Percentiles rank a stretch among this genome's conserved stretches.
Evolutionary conservation across 805 yeast species (phyloP).

Genomic region (Lipomyces sp.): DNA sequence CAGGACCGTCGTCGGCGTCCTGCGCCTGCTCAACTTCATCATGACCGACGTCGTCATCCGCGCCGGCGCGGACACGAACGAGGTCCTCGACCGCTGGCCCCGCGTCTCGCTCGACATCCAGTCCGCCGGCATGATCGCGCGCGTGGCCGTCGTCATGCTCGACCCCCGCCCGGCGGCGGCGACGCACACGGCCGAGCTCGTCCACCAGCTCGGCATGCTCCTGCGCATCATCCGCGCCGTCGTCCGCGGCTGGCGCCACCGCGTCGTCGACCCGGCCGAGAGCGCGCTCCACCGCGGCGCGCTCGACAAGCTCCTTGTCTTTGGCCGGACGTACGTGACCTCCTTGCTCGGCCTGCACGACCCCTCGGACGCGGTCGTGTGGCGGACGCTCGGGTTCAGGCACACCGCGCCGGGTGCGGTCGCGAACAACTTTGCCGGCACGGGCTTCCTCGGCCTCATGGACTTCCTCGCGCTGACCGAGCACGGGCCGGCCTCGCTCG

Average conservation of each 20-base stretch:
- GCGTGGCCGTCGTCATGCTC: background rate
- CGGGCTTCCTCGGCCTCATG: conserved; percentile 18
- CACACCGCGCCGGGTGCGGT: conserved; percentile 1
- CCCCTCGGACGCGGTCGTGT: conserved; percentile 1
- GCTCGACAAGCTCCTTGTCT: background rate
- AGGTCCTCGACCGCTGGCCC: conserved; percentile 4
- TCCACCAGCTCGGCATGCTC: background rate
- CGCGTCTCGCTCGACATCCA: background rate
- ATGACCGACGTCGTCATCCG: conserved; percentile 6
- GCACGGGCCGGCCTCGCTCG: background rate
- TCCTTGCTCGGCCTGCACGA: background rate
- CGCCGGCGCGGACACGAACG: background rate
- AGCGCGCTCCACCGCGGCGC: background rate
- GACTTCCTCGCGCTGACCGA: conserved; percentile 5
- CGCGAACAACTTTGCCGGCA: conserved; percentile 2
- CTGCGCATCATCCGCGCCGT: background rate
- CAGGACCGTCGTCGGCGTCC: background rate
- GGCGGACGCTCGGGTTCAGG: conserved; percentile 16
- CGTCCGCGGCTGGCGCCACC: background rate
- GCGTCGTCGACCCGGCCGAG: background rate
- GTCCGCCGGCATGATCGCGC: background rate
- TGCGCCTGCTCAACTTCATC: conserved; percentile 9
- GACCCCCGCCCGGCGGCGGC: background rate
- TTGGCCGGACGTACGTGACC: background rate
- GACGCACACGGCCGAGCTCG: background rate